Conservation (phyloP, 345 rosid genomes). For the sweet orange (Citrus sinensis) region DVS_A1.0 CM039163.1:14267501-14268000, state of each 20-base stretch:
- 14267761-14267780: conserved; percentile 37
- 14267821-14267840: conserved; percentile 45
- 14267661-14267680: conserved; percentile 35
- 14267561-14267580: background rate
- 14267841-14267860: conserved; percentile 53
- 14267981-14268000: too few relatives aligned
- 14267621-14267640: conserved; percentile 28
- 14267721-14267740: conserved; percentile 36
- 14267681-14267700: conserved; percentile 25
- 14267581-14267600: conserved; percentile 46
- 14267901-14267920: conserved; percentile 31
- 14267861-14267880: conserved; percentile 58
- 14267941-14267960: conserved; percentile 29
- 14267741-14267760: conserved; percentile 29
- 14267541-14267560: background rate
- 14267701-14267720: conserved; percentile 41
- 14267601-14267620: conserved; percentile 36
- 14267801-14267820: conserved; percentile 70
- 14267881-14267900: conserved; percentile 50
- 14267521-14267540: too few relatives aligned
- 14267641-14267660: conserved; percentile 26
- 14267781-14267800: conserved; percentile 63
- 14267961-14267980: conserved; percentile 5
- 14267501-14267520: too few relatives aligned
- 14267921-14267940: conserved; percentile 36